Base-by-base conservation (phyloP, 306 rosid species). In the Lupinus albus region DNA sequence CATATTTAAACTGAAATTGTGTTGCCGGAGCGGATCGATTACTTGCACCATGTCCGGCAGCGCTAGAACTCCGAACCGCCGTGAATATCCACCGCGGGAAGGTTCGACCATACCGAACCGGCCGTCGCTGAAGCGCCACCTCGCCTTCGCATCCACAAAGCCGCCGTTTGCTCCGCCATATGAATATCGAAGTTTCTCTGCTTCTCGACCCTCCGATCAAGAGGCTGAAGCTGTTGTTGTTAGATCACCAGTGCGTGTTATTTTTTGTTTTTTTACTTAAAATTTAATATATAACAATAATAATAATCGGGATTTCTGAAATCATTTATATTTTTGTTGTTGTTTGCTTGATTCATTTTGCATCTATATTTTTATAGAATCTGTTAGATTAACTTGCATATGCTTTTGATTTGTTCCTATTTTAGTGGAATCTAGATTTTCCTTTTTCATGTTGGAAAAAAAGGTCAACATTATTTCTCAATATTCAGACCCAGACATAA, bases 111-210 rank as follows among this genome's bases (percentile, higher is more conserved):
- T 39, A 25, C 49, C 68, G 64, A 69, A 36, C 83, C 83, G 88
- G 14, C 97, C 87, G 42, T 94, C 94, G 13, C 60, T 84, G 33
- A 86, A 86, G 73, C 91, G 96, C 20, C 88, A 90, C 78, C 85
- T 90, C 0, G 83, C 86, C 21, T 91, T 93, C 13, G 74, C 86
- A 8, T 85, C 88, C n/a, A 82, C 84, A 4, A 93, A 82, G 73
- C 99, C 95, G 21, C 85, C 91, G n/a, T 88, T 90, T 44, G 78
- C 74, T 13, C 94, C 89, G 32, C 81, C 86, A 0, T 89, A 80
- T 8, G 93, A 90, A 20, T 93, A 93, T 72, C 92, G 86, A 59
- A 87, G 78, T 64, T 93, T 93, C 58, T 64, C 83, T 9, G 68
- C 65, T 32, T 30, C 75, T 9, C 81, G 66, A 61, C 77, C 76